Evolutionary conservation across 1,139 yeast genomes (phyloP).

Genomic region (Saccharomyces pastorianus): DNA sequence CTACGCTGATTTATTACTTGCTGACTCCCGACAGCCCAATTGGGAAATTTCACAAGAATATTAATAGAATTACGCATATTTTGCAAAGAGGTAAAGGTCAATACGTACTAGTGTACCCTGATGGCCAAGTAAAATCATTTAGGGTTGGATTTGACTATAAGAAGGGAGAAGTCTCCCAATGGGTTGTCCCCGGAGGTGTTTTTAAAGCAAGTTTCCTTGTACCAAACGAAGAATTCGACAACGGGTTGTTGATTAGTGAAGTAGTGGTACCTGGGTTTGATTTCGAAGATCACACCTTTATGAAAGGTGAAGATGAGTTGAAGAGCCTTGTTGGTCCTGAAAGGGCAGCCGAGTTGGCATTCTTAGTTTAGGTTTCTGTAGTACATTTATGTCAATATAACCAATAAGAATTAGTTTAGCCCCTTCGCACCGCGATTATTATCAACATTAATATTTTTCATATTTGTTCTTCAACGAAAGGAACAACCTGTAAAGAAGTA

Average conservation of each 20-base stretch:
- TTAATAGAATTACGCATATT: conserved; percentile 42
- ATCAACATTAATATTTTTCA: not conserved
- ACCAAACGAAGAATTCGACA: conserved; percentile 33
- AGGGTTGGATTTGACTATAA: conserved; percentile 40
- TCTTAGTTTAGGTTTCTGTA: conserved; percentile 13
- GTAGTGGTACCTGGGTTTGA: conserved; percentile 50
- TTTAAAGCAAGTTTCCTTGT: conserved; percentile 43
- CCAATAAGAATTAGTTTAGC: not conserved
- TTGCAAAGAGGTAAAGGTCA: conserved; percentile 44
- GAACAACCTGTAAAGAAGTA: not conserved
- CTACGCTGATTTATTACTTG: conserved; percentile 42
- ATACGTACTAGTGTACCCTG: conserved; percentile 41
- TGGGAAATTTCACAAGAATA: conserved; percentile 41
- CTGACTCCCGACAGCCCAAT: conserved; percentile 40
- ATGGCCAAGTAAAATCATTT: conserved; percentile 39
- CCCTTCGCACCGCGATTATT: not conserved
- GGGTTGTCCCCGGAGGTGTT: conserved; percentile 50
- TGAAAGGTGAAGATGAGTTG: conserved; percentile 32
- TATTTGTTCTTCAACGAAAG: not conserved
- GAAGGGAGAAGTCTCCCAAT: conserved; percentile 41
- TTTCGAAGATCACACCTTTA: conserved; percentile 40
- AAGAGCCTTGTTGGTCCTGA: conserved; percentile 33
- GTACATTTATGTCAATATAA: not conserved
- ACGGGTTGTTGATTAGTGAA: conserved; percentile 42
- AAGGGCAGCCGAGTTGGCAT: conserved; percentile 31